A percentile compares a stretch with the other conserved stretches of the same genome.
Evolutionary conservation across 495 filamentous ascomycete genomes (phyloP).

Genomic region (Penicillium odoratum): DNA sequence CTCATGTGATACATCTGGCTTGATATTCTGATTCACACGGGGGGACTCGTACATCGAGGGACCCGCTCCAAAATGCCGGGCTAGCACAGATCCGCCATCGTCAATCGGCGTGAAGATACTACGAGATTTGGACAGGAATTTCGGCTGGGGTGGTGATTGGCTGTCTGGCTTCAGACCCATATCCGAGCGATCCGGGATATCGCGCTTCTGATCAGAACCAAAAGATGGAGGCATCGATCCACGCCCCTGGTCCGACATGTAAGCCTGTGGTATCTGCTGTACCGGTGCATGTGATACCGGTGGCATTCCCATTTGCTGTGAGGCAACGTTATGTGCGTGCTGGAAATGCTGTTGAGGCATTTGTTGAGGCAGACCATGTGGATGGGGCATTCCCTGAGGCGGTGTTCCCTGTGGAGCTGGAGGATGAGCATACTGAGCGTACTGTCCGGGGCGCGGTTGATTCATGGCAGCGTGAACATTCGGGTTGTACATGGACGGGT

Average conservation of each 20-base stretch:
- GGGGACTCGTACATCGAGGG: slow-evolving; percentile 47
- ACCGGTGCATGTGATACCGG: slow-evolving; percentile 4
- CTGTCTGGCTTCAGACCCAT: slow-evolving; percentile 43
- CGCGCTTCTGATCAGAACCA: slow-evolving; percentile 46
- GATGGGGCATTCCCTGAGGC: slow-evolving; percentile 29
- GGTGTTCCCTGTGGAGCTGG: slow-evolving; percentile 36
- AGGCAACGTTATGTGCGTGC: slow-evolving; percentile 35
- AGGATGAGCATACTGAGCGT: slow-evolving; percentile 48
- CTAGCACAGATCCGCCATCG: slow-evolving; percentile 83
- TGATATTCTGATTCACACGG: slow-evolving; percentile 41
- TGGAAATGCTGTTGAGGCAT: slow-evolving; percentile 42
- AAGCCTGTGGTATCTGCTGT: slow-evolving; percentile 61
- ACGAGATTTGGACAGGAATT: slow-evolving; percentile 77
- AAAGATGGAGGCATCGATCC: slow-evolving; percentile 54
- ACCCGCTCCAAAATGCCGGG: slow-evolving; percentile 73
- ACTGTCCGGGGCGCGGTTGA: slow-evolving; percentile 47
- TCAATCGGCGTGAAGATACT: slow-evolving; percentile 98
- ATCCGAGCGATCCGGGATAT: slow-evolving; percentile 40
- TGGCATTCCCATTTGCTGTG: slow-evolving; percentile 20
- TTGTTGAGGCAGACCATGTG: slow-evolving; percentile 31
- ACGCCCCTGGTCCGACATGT: slow-evolving; percentile 65
- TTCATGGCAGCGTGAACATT: slow-evolving; percentile 54
- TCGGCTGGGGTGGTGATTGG: slow-evolving; percentile 57
- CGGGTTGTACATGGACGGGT: slow-evolving; percentile 80
- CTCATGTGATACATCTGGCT: slow-evolving; percentile 47